phyloP scores from a whole-genome alignment of 2,329 filamentous ascomycete species.

The Ceratocystis variospora region DNA sequence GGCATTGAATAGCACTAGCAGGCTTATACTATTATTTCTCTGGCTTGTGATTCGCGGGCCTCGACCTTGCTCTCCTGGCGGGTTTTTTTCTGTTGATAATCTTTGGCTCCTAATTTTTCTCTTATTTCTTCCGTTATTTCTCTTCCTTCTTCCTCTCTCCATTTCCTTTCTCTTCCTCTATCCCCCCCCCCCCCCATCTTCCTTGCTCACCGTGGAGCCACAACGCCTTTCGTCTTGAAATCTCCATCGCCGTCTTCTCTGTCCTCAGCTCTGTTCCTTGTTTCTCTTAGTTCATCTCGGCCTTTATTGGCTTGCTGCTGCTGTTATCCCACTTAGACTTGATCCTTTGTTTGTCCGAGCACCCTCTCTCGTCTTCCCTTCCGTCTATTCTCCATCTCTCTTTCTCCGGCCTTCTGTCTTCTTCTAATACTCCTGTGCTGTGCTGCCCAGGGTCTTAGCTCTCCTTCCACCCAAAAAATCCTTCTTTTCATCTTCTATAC shows the following conservation, averaged over 20 bases:
- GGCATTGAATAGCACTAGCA: background rate
- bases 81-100: constrained; percentile 5
- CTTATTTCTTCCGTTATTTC: background rate
- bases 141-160: background rate
- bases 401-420: background rate
- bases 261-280: background rate
- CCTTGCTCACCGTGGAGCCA: background rate
- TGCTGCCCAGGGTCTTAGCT: too few relatives aligned
- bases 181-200: background rate
- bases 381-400: background rate
- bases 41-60: constrained; percentile 10
- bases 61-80: background rate
- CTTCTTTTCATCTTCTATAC: too few relatives aligned
- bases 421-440: background rate
- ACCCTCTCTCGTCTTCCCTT: background rate
- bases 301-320: constrained; percentile 3
- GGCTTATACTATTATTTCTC: constrained; percentile 5
- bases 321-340: background rate
- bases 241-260: background rate
- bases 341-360: background rate
- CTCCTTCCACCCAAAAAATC: too few relatives aligned
- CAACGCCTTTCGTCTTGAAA: background rate
- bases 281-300: constrained; percentile 1
- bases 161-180: background rate
- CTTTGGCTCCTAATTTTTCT: background rate